phyloP scores from a whole-genome alignment of 345 rosid species.

The Noccaea caerulescens region DNA sequence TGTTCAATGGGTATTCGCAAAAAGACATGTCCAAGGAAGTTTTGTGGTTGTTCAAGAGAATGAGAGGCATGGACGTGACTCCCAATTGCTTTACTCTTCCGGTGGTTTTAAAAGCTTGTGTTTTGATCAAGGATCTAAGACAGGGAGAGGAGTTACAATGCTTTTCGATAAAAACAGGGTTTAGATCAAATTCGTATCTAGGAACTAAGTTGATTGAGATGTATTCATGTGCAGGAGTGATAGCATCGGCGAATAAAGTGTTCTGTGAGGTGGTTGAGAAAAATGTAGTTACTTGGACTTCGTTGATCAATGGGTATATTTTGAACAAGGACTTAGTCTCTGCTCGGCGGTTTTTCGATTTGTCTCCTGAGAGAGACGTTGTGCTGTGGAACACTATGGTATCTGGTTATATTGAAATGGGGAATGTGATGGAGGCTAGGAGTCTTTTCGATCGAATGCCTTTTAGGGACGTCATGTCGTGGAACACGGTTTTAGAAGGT shows the following conservation, averaged over 20 bases:
- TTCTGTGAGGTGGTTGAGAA: slow-evolving; percentile 70
- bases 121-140: slow-evolving; percentile 51
- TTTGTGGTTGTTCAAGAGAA: slow-evolving; percentile 49
- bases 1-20: slow-evolving; percentile 60
- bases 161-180: slow-evolving; percentile 65
- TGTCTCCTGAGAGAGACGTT: slow-evolving; percentile 73
- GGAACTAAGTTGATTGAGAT: slow-evolving; percentile 72
- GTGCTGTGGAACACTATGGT: slow-evolving; percentile 83
- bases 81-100: slow-evolving; percentile 86
- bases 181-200: slow-evolving; percentile 54
- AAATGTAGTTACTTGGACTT: slow-evolving; percentile 81
- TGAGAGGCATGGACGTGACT: slow-evolving; percentile 53
- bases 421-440: slow-evolving; percentile 63
- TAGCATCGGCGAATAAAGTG: slow-evolving; percentile 58
- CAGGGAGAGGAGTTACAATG: slow-evolving; percentile 73
- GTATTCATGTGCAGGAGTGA: slow-evolving; percentile 55
- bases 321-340: slow-evolving; percentile 54
- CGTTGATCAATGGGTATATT: slow-evolving; percentile 64
- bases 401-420: slow-evolving; percentile 63
- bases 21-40: slow-evolving; percentile 49
- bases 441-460: slow-evolving; percentile 75
- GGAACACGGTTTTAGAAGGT: slow-evolving; percentile 81
- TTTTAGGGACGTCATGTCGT: slow-evolving; percentile 70
- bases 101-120: slow-evolving; percentile 62
- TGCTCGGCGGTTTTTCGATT: slow-evolving; percentile 66